Evolutionary conservation across 78 protist genomes (phyloP), one percentile per base, ranked within the genome.

Genomic region (Dictyostelium intermedium): DNA sequence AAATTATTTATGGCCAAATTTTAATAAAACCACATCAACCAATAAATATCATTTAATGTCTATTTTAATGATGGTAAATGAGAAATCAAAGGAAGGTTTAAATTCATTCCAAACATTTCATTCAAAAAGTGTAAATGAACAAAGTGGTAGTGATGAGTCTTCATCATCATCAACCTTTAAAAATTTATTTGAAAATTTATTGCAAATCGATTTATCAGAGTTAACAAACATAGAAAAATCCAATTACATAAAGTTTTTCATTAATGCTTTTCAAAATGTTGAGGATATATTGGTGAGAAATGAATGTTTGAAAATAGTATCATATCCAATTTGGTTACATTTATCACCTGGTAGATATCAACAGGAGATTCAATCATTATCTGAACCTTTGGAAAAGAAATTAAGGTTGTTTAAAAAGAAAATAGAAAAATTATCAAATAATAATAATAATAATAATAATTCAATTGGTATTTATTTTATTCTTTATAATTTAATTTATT

Each of bases 1-100:
- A 73, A 85, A 96, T 43, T 97, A 91, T 84, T 93, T 98, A 53
- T 97, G 98, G 98, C 98, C 98, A 47, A 39, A 97, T 45, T 96
- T 87, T 30, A 74, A 45, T 34, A 30, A 70, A 30, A 30, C 45
- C 27, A 76, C 43, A 11, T 6, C 16, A 5, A 53, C 63, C 27
- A 13, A 63, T 6, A 43, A 73, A n/a, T 27, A n/a, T 74, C 97
- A 92, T 61, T 20, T 92, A 43, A 43, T 97, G 82, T 97, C 98
- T 16, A 86, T 98, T 30, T 69, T 97, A 2, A 25, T 92, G 13
- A 94, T 98, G 98, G 85, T 97, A 8, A 97, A 97, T 89, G 98
- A 96, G 39, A 97, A 97, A 92, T 69, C 84, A 50, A 85, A 96
- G 35, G 98, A 97, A 78, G 70, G 93, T 60, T 27, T 91, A 30